Percentiles rank a stretch among this genome's conserved stretches.
Evolutionary conservation across 805 yeast species (phyloP).

Genomic region (Wickerhamomyces xylosicus): DNA sequence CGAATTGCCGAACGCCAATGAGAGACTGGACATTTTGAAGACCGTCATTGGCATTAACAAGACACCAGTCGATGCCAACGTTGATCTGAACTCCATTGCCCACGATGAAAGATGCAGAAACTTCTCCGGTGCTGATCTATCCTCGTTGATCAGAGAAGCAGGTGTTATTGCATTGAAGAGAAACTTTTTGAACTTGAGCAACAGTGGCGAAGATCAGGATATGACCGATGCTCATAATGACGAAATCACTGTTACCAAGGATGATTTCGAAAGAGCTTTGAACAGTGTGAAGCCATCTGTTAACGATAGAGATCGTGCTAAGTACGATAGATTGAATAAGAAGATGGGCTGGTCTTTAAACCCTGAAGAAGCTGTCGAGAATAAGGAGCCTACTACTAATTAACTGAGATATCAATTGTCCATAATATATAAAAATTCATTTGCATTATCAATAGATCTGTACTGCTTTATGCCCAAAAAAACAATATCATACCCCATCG

Average conservation of each 20-base stretch:
- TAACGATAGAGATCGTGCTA: constrained; percentile 69
- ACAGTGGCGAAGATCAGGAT: constrained; percentile 33
- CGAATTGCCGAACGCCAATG: constrained; percentile 73
- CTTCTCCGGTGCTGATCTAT: constrained; percentile 93
- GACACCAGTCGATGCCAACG: constrained; percentile 61
- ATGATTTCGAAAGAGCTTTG: constrained; percentile 67
- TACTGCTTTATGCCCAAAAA: too few species aligned
- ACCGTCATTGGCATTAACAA: constrained; percentile 64
- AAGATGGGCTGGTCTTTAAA: constrained; percentile 63
- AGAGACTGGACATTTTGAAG: constrained; percentile 70
- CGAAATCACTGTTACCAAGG: constrained; percentile 42
- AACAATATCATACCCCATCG: too few species aligned
- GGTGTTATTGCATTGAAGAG: constrained; percentile 78
- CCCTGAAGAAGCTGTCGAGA: constrained; percentile 17
- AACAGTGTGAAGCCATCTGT: constrained; percentile 81
- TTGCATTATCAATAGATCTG: too few species aligned
- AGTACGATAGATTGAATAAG: constrained; percentile 65
- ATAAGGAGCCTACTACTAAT: constrained; percentile 2
- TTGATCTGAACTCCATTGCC: constrained; percentile 54
- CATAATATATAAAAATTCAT: too few species aligned
- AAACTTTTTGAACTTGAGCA: constrained; percentile 47
- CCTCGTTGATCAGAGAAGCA: constrained; percentile 89
- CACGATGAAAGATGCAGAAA: constrained; percentile 74
- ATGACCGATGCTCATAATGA: constrained; percentile 32
- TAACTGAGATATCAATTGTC: not conserved